A percentile compares a stretch with the other conserved stretches of the same genome.
These are phyloP conservation scores for Euphorbia peplus DNA, from an alignment of 345 rosid species.

Conservation along the genomic window DNA sequence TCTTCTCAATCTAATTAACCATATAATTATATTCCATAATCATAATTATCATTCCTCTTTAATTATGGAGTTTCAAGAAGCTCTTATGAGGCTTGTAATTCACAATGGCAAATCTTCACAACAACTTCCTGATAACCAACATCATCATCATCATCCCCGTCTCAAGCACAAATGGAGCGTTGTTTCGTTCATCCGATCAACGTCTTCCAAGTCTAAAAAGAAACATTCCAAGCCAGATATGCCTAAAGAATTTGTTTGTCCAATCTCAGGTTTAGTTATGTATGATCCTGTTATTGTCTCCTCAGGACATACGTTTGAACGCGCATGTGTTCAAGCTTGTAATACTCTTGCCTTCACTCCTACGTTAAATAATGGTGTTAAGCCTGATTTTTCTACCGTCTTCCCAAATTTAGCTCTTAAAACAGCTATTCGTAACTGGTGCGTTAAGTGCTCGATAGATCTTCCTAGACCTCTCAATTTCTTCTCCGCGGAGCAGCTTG, in stretches of 20 bases:
- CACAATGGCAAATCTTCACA: background rate
- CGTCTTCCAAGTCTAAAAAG: slow-evolving; percentile 25
- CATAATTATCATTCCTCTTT: too few relatives aligned
- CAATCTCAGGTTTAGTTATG: slow-evolving; percentile 70
- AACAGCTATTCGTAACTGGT: slow-evolving; percentile 70
- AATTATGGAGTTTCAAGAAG: slow-evolving; percentile 30
- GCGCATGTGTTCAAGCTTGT: slow-evolving; percentile 61
- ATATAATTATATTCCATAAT: too few relatives aligned
- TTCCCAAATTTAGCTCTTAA: slow-evolving; percentile 83
- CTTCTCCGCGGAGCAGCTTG: slow-evolving; percentile 46
- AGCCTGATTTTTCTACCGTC: slow-evolving; percentile 64
- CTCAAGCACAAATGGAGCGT: slow-evolving; percentile 50
- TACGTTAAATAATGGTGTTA: slow-evolving; percentile 21
- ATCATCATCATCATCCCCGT: background rate
- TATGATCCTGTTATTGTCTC: slow-evolving; percentile 81
- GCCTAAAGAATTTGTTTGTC: slow-evolving; percentile 71
- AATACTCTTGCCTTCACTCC: slow-evolving; percentile 53
- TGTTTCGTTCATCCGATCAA: slow-evolving; percentile 40
- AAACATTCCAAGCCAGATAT: background rate
- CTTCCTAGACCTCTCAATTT: slow-evolving; percentile 54
- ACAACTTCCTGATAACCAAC: background rate
- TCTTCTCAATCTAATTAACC: too few relatives aligned
- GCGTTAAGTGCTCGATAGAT: slow-evolving; percentile 34
- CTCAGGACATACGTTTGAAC: slow-evolving; percentile 87
- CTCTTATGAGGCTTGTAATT: slow-evolving; percentile 14